A percentile compares a stretch with the other conserved stretches of the same genome.
Conservation (phyloP, 2,329 filamentous ascomycete genomes). For the Colletotrichum endophyticum region DNA sequence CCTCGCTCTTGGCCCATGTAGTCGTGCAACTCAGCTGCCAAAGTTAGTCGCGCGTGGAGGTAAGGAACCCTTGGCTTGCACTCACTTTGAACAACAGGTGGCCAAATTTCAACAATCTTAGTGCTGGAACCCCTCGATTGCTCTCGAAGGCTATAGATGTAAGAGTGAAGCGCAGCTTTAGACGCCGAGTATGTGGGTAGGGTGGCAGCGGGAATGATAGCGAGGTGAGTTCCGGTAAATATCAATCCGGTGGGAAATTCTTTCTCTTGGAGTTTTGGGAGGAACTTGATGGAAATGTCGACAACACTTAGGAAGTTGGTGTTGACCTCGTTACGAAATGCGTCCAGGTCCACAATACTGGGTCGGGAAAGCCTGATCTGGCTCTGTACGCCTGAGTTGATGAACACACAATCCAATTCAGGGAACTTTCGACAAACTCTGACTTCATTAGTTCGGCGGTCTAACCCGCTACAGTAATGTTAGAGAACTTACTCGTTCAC, state of each 20-base stretch:
- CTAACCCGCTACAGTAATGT: not conserved
- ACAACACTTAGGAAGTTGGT: slow-evolving; percentile 31
- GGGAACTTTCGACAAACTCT: slow-evolving; percentile 39
- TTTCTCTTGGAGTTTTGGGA: slow-evolving; percentile 29
- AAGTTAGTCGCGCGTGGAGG: slow-evolving; percentile 25
- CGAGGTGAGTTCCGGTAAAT: slow-evolving; percentile 24
- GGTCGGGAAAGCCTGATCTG: slow-evolving; percentile 41
- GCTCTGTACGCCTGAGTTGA: slow-evolving; percentile 62
- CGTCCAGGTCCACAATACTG: slow-evolving; percentile 30
- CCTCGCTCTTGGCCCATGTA: slow-evolving; percentile 23
- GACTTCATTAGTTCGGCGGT: not conserved
- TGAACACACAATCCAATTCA: slow-evolving; percentile 58
- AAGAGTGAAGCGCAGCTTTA: slow-evolving; percentile 48
- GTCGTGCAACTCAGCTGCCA: slow-evolving; percentile 25
- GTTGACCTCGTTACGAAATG: slow-evolving; percentile 29
- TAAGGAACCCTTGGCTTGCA: not conserved
- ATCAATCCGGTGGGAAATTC: slow-evolving; percentile 10
- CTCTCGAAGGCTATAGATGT: slow-evolving; percentile 41
- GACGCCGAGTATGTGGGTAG: slow-evolving; percentile 47
- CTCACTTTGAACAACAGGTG: slow-evolving; percentile 36
- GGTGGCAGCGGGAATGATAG: slow-evolving; percentile 37
- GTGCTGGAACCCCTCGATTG: slow-evolving; percentile 31
- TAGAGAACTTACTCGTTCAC: not conserved
- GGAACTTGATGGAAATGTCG: slow-evolving; percentile 29
- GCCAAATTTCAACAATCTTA: slow-evolving; percentile 42